A percentile compares a stretch with the other conserved stretches of the same genome.
Conservation (phyloP, 2,329 filamentous ascomycete species). For the Phaeosphaeriaceae sp. region DNA sequence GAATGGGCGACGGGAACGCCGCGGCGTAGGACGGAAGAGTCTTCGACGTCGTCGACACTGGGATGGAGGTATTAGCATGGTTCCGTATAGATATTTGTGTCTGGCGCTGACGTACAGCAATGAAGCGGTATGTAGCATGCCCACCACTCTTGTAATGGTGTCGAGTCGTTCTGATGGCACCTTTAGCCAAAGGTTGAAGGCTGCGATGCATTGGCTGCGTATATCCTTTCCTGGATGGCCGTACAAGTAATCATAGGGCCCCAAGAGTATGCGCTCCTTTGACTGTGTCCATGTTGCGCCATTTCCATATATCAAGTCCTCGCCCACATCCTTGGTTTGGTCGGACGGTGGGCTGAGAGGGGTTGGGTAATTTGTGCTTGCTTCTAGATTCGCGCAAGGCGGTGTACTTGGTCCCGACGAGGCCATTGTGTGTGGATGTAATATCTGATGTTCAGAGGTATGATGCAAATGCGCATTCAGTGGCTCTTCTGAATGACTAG, state of each 20-base stretch:
- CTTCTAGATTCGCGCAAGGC: slow-evolving; percentile 9
- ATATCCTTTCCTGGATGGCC: slow-evolving; percentile 85
- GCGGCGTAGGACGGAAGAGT: slow-evolving; percentile 75
- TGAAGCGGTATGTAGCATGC: slow-evolving; percentile 85
- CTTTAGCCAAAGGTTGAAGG: slow-evolving; percentile 81
- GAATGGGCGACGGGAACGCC: slow-evolving; percentile 82
- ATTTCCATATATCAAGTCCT: slow-evolving; percentile 52
- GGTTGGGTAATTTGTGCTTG: slow-evolving; percentile 35
- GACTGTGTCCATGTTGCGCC: slow-evolving; percentile 67
- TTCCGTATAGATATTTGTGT: not conserved
- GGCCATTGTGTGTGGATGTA: slow-evolving; percentile 18
- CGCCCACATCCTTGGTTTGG: slow-evolving; percentile 36
- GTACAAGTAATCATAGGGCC: slow-evolving; percentile 81
- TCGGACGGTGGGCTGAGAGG: slow-evolving; percentile 37
- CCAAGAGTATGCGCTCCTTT: slow-evolving; percentile 79
- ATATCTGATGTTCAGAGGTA: slow-evolving; percentile 1
- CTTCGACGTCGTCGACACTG: slow-evolving; percentile 82
- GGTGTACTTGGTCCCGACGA: slow-evolving; percentile 2
- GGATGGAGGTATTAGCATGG: slow-evolving; percentile 1
- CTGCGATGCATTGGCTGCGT: slow-evolving; percentile 76
- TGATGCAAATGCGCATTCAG: slow-evolving; percentile 11
- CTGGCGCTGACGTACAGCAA: slow-evolving; percentile 59
- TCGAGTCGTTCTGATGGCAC: slow-evolving; percentile 73
- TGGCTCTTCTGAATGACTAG: slow-evolving; percentile 30
- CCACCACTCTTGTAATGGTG: slow-evolving; percentile 79